phyloP scores from a whole-genome alignment of 2,329 filamentous ascomycete genomes.

The Aureobasidium vineae region DNA sequence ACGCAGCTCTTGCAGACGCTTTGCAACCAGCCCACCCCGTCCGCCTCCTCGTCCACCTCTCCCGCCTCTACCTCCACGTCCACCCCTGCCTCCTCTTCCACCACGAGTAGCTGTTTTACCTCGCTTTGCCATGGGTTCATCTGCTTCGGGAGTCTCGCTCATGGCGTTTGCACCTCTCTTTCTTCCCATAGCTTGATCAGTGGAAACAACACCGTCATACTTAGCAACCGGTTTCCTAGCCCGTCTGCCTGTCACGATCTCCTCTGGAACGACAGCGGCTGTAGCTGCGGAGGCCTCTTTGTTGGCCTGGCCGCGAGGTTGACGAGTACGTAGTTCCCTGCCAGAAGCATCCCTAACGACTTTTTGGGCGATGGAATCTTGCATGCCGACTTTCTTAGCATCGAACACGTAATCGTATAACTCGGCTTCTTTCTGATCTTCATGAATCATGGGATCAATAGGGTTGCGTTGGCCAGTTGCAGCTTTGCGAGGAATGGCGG shows the following conservation, averaged over 20 bases:
- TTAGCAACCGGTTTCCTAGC: constrained; percentile 28
- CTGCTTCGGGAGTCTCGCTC: constrained; percentile 29
- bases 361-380: constrained; percentile 57
- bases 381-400: constrained; percentile 51
- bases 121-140: constrained; percentile 22
- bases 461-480: constrained; percentile 50
- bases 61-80: constrained; percentile 25
- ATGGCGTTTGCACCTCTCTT: constrained; percentile 26
- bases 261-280: constrained; percentile 33
- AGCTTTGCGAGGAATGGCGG: constrained; percentile 53
- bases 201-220: constrained; percentile 28
- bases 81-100: constrained; percentile 23
- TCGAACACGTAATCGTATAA: constrained; percentile 61
- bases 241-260: constrained; percentile 27
- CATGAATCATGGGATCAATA: constrained; percentile 50
- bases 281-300: constrained; percentile 34
- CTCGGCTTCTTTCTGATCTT: constrained; percentile 60
- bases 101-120: constrained; percentile 25
- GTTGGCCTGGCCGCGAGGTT: constrained; percentile 38
- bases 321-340: constrained; percentile 49
- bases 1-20: constrained; percentile 49
- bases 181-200: constrained; percentile 23
- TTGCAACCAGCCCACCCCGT: constrained; percentile 29
- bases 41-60: constrained; percentile 24
- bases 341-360: constrained; percentile 48